These are phyloP conservation scores for Penicillium sclerotigenum DNA, from an alignment of 2,329 filamentous ascomycete genomes.

Conservation along the genomic window DNA sequence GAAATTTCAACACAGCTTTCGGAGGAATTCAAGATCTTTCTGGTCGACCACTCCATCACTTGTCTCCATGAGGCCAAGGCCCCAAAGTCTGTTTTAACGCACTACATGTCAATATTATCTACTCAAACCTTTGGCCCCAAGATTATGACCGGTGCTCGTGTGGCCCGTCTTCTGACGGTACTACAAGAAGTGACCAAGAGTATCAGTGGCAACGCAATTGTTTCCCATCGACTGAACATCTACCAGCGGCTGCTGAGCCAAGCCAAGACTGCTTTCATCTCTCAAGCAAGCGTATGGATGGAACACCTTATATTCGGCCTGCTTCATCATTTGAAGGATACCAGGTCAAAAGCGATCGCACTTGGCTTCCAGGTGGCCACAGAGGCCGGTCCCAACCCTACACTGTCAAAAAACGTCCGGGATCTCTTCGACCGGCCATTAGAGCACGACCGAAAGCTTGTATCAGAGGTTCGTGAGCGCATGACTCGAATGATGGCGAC, in stretches of 20 bases:
- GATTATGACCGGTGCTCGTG: constrained; percentile 69
- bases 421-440: constrained; percentile 50
- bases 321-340: constrained; percentile 73
- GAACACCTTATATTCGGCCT: constrained; percentile 77
- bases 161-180: constrained; percentile 66
- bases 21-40: constrained; percentile 73
- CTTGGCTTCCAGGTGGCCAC: constrained; percentile 70
- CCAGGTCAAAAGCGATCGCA: constrained; percentile 69
- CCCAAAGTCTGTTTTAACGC: constrained; percentile 74
- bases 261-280: constrained; percentile 65
- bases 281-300: constrained; percentile 71
- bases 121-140: constrained; percentile 74
- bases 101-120: constrained; percentile 75
- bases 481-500: constrained; percentile 64
- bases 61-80: constrained; percentile 65
- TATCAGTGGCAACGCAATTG: constrained; percentile 74
- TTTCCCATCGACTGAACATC: constrained; percentile 71
- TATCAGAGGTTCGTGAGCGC: constrained; percentile 64
- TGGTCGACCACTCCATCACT: constrained; percentile 76
- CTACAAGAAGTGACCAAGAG: constrained; percentile 71
- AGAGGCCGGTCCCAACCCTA: constrained; percentile 65
- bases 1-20: constrained; percentile 68
- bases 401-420: constrained; percentile 63
- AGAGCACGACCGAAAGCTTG: constrained; percentile 60
- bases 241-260: constrained; percentile 76